Evolutionary conservation across 1,284 basidiomycete genomes (phyloP).

Genomic region (Kalmanozyma brasiliensis): DNA sequence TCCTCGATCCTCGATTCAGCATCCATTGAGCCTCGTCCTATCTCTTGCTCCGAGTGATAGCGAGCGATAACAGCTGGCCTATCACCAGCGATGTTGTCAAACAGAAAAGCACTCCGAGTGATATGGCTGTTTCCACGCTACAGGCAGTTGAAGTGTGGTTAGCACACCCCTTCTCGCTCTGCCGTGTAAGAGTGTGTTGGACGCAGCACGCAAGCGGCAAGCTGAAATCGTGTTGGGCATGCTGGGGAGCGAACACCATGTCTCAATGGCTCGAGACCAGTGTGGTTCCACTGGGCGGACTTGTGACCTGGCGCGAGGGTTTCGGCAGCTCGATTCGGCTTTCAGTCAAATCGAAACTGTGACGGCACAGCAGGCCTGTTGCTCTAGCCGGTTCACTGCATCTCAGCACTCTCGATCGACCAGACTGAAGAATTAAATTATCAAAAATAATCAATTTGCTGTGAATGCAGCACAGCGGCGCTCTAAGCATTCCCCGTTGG

Average conservation of each 20-base stretch:
- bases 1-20: not conserved
- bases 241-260: slow-evolving; percentile 1
- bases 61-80: not conserved
- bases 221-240: no score
- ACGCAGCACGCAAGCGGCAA: slow-evolving; percentile 15
- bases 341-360: slow-evolving; percentile 6
- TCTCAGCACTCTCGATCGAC: not conserved
- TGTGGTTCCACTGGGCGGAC: no score
- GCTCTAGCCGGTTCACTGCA: not conserved
- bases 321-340: slow-evolving; percentile 4
- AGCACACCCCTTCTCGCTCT: no score
- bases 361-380: slow-evolving; percentile 13
- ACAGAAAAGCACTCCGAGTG: no score
- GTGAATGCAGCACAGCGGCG: no score
- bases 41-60: not conserved
- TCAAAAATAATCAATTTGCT: not conserved
- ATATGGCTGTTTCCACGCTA: no score
- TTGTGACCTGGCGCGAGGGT: slow-evolving; percentile 1
- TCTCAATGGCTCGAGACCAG: not conserved
- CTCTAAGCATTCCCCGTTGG: no score
- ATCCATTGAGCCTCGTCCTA: not conserved
- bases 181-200: no score
- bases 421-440: no score
- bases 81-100: no score
- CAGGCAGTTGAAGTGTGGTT: no score